Evolutionary conservation across 441 rosid species (phyloP).

Genomic region (Pelargonium myrrhifolium): DNA sequence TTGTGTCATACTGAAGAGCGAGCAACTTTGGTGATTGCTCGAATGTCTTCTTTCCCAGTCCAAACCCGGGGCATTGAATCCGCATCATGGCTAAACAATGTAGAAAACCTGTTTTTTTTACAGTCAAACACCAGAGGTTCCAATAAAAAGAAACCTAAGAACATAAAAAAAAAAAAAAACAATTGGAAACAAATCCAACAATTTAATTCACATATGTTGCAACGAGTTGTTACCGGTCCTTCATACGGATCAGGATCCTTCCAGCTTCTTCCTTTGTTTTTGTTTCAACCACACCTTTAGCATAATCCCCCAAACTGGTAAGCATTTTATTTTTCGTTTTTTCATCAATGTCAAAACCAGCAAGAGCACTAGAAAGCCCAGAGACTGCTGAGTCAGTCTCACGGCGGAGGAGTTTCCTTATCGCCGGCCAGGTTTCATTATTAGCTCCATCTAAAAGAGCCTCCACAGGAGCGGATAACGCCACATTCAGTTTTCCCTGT

Average conservation of each 20-base stretch:
- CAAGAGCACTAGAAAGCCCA: constrained; percentile 57
- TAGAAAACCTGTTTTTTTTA: constrained; percentile 57
- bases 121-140: constrained; percentile 8
- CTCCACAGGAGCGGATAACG: constrained; percentile 84
- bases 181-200: constrained; percentile 11
- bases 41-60: constrained; percentile 96
- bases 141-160: too few relatives aligned
- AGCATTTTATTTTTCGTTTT: constrained; percentile 59
- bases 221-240: constrained; percentile 58
- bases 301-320: constrained; percentile 44
- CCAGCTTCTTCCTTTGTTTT: constrained; percentile 94
- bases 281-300: constrained; percentile 71
- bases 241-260: constrained; percentile 80
- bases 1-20: constrained; percentile 64
- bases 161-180: too few relatives aligned
- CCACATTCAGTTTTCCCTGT: constrained; percentile 71
- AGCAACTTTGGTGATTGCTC: constrained; percentile 88
- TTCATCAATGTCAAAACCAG: constrained; percentile 78
- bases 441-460: constrained; percentile 87
- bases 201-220: constrained; percentile 12
- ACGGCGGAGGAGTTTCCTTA: constrained; percentile 59
- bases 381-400: constrained; percentile 70
- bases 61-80: constrained; percentile 99
- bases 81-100: constrained; percentile 81
- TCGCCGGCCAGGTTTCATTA: constrained; percentile 82